Evolutionary conservation across 495 filamentous ascomycete genomes (phyloP), one percentile per base, ranked within the genome.

Genomic region (Annulohypoxylon moriforme): DNA sequence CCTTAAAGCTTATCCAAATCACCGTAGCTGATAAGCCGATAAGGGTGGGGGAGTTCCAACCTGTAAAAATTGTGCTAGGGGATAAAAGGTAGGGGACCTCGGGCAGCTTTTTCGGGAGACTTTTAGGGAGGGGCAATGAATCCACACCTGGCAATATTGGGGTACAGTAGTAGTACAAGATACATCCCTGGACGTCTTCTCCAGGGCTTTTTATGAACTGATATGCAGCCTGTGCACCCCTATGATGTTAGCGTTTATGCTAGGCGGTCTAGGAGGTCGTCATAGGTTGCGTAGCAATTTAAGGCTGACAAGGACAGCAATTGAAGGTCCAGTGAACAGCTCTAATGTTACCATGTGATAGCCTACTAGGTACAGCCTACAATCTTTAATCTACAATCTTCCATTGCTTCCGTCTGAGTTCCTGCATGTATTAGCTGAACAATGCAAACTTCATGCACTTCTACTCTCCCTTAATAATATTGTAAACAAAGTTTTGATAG

Each of bases 271-370:
- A 38, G 34, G 34, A 3, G 27, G 50, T 63, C 66, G 67, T 70
- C 67, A 70, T 70, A 70, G 67, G 22, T 14, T 52, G 36, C 9
- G 42, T 63, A 6, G 22, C 33, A 57, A 58, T 72, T 67, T 72
- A 72, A 72, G 69, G 69, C 69, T 72, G 69, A 68, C 64, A 60
- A 60, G 57, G 57, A 71, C 62, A 65, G 13, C 27, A 58, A 55
- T 33, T 33, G 18, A 68, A 63, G 22, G 25, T 46, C 56, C 42
- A 68, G 64, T 59, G 24, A 59, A 49, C 38, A 10, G 36, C 22
- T 6, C 3, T 42, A 13, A 29, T 55, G 46, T 47, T 64, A 46
- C 64, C 70, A 73, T 68, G 64, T 73, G 64, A 73, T 68, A 60
- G 22, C 47, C 47, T 52, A 52, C 47, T 27, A 11, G 7, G 13